A percentile compares a stretch with the other conserved stretches of the same genome.
Evolutionary conservation across 306 rosid genomes (phyloP).

Genomic region (Rubus idaeus): DNA sequence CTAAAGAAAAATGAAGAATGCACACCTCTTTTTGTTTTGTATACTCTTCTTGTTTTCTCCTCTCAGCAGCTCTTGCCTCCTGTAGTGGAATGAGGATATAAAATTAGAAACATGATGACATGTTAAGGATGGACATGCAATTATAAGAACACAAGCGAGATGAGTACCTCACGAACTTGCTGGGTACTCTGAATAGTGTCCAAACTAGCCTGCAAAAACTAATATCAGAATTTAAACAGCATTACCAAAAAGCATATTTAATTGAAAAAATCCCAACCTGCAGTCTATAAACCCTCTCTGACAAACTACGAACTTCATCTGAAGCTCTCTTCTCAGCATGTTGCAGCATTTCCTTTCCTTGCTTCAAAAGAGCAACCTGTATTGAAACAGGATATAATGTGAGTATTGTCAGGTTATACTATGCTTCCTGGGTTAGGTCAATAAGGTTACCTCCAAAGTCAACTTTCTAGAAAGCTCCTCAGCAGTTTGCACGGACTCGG

Average conservation of each 20-base stretch:
- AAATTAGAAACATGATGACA: not conserved
- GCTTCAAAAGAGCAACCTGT: constrained; percentile 69
- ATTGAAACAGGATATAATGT: constrained; percentile 10
- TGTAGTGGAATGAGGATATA: constrained; percentile 23
- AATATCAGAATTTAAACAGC: constrained; percentile 34
- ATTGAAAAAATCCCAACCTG: constrained; percentile 54
- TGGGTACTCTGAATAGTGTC: constrained; percentile 80
- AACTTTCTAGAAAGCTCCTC: constrained; percentile 71
- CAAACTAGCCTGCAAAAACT: constrained; percentile 67
- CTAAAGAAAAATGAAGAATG: constrained; percentile 2
- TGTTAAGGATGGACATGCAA: not conserved
- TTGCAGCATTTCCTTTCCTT: constrained; percentile 74
- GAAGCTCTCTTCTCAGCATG: constrained; percentile 94
- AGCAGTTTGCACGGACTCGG: constrained; percentile 69
- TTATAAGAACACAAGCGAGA: not conserved
- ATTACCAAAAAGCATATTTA: not conserved
- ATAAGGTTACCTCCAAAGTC: constrained; percentile 67
- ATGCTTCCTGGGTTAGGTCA: not conserved
- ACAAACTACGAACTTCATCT: constrained; percentile 70
- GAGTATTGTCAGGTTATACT: constrained; percentile 7
- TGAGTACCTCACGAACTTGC: constrained; percentile 77
- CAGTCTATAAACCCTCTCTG: constrained; percentile 78
- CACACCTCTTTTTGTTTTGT: constrained; percentile 70
- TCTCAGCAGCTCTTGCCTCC: constrained; percentile 91
- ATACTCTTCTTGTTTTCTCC: constrained; percentile 79